Percentiles rank a stretch among this genome's conserved stretches.
Conservation (phyloP, 106 monocot genomes). For the Amphibolis antarctica region DNA sequence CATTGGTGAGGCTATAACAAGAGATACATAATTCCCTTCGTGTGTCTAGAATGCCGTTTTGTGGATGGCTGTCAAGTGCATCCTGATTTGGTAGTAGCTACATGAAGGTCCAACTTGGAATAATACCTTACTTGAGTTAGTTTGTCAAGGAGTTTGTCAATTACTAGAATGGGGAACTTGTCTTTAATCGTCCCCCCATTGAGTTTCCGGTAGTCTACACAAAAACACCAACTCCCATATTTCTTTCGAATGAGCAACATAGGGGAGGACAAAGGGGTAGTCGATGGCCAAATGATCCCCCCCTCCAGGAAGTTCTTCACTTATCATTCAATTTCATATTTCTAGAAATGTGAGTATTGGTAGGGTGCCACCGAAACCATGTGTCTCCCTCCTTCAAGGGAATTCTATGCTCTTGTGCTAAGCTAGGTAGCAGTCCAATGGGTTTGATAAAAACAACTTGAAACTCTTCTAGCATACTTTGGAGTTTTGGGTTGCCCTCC, state of each 20-base stretch:
- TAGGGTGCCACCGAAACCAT: neutral
- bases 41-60: constrained; percentile 1
- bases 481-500: too few relatives aligned
- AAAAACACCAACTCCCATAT: neutral
- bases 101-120: neutral
- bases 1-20: constrained; percentile 7
- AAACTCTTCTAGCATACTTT: too few relatives aligned
- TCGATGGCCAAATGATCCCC: neutral
- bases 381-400: too few relatives aligned
- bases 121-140: neutral
- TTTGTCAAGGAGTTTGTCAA: constrained; percentile 2
- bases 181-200: neutral
- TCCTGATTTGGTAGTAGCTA: constrained; percentile 1
- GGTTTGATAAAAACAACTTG: too few relatives aligned
- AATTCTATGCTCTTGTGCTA: too few relatives aligned
- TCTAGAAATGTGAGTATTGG: constrained; percentile 3
- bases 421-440: too few relatives aligned
- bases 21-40: neutral
- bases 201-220: constrained; percentile 2
- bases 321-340: neutral
- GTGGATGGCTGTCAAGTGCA: neutral
- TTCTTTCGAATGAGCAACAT: constrained; percentile 1
- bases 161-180: neutral
- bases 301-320: neutral
- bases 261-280: constrained; percentile 3